Evolutionary conservation across 176 grass and related monocot genomes (phyloP).

Genomic region (Leersia perrieri): DNA sequence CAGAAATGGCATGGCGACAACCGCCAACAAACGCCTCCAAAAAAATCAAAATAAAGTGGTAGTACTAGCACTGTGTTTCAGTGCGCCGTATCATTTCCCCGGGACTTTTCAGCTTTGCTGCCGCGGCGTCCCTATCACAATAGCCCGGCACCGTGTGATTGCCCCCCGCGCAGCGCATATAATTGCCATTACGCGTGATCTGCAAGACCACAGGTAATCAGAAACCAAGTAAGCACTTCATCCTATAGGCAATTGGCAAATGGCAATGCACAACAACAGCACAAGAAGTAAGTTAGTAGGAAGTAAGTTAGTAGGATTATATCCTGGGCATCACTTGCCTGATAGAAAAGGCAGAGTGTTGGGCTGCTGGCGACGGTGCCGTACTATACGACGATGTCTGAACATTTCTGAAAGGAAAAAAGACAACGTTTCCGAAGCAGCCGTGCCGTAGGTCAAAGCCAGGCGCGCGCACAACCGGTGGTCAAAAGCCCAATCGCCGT

Average conservation of each 20-base stretch:
- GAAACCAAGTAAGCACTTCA: not conserved
- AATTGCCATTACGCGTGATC: not conserved
- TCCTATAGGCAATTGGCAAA: not conserved
- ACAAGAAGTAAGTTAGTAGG: too few species aligned
- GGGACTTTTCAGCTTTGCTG: not conserved
- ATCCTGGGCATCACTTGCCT: not conserved
- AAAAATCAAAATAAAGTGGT: not conserved
- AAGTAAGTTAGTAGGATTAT: not conserved
- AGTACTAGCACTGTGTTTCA: not conserved
- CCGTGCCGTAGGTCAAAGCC: conserved; percentile 9
- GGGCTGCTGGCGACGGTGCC: not conserved
- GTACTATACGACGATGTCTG: not conserved
- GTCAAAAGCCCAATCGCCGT: conserved; percentile 40
- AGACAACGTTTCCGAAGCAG: not conserved
- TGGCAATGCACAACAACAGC: not conserved
- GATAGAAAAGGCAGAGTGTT: not conserved
- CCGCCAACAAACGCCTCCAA: not conserved
- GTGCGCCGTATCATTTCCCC: not conserved
- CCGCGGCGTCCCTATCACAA: not conserved
- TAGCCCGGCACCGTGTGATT: not conserved
- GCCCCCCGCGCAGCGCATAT: not conserved
- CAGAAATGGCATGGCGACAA: not conserved
- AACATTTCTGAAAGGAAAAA: not conserved
- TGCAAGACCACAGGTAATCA: not conserved
- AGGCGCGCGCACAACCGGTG: not conserved